Percentiles rank a stretch among this genome's conserved stretches.
phyloP scores from a whole-genome alignment of 805 yeast genomes.

The Isabelozyma rhagii region DNA sequence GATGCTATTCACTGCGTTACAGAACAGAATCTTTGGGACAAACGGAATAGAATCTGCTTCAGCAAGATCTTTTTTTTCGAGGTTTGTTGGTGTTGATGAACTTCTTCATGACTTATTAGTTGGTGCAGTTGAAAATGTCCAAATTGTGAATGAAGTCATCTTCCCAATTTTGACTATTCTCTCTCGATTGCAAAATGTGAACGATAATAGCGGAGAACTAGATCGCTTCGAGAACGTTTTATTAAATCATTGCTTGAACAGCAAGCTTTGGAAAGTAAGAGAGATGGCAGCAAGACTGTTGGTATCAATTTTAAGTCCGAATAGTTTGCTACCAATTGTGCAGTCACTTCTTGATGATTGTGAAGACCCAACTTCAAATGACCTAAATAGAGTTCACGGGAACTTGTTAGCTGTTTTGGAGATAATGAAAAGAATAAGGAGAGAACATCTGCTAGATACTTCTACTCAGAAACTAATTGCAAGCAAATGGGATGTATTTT shows the following conservation, averaged over 20 bases:
- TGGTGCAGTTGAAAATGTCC: slow-evolving; percentile 5
- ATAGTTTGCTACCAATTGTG: slow-evolving; percentile 6
- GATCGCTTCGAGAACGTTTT: slow-evolving; percentile 51
- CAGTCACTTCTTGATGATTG: slow-evolving; percentile 28
- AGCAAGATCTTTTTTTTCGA: slow-evolving; percentile 69
- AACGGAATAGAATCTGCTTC: slow-evolving; percentile 41
- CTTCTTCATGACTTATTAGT: slow-evolving; percentile 45
- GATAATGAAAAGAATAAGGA: slow-evolving; percentile 8
- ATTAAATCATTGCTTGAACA: slow-evolving; percentile 38
- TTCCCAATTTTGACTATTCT: slow-evolving; percentile 76
- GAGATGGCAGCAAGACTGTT: slow-evolving; percentile 80
- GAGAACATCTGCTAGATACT: neutral
- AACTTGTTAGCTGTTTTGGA: slow-evolving; percentile 40
- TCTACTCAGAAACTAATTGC: slow-evolving; percentile 4
- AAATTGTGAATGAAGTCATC: slow-evolving; percentile 48
- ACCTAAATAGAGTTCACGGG: slow-evolving; percentile 60
- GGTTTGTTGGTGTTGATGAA: slow-evolving; percentile 51
- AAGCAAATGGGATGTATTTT: neutral
- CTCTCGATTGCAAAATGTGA: slow-evolving; percentile 61
- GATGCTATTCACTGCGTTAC: slow-evolving; percentile 86
- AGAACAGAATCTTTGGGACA: slow-evolving; percentile 74
- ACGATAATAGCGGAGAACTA: slow-evolving; percentile 47
- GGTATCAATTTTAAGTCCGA: slow-evolving; percentile 40
- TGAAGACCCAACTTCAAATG: slow-evolving; percentile 7
- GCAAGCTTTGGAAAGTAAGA: slow-evolving; percentile 75